phyloP scores from a whole-genome alignment of 495 filamentous ascomycete species.

The Penicillium fimorum region DNA sequence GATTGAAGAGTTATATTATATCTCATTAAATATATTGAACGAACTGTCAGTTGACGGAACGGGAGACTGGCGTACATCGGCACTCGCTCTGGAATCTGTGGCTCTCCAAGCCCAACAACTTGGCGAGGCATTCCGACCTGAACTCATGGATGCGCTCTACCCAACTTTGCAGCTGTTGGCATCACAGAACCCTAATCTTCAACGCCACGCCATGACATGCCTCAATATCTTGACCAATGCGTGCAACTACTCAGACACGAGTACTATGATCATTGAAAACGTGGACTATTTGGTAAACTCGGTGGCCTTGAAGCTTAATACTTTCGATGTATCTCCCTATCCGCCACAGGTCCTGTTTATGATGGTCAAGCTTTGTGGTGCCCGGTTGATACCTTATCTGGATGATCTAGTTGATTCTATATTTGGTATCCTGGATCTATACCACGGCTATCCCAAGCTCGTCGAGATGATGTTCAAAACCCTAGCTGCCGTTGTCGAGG shows the following conservation, averaged over 20 bases:
- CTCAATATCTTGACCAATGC: conserved; percentile 73
- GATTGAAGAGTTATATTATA: conserved; percentile 77
- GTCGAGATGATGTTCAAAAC: conserved; percentile 85
- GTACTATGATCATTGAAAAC: conserved; percentile 83
- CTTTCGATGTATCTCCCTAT: conserved; percentile 85
- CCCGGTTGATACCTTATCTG: conserved; percentile 77
- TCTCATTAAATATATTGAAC: conserved; percentile 64
- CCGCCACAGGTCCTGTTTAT: conserved; percentile 88
- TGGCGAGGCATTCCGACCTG: conserved; percentile 68
- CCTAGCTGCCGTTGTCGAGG: conserved; percentile 75
- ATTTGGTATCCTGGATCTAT: conserved; percentile 86
- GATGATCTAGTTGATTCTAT: conserved; percentile 89
- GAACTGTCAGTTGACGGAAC: conserved; percentile 47
- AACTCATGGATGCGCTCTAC: conserved; percentile 90
- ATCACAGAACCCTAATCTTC: conserved; percentile 63
- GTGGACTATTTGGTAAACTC: conserved; percentile 97
- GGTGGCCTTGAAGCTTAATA: conserved; percentile 83
- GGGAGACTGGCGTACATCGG: conserved; percentile 67
- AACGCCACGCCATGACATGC: conserved; percentile 78
- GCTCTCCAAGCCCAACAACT: conserved; percentile 69
- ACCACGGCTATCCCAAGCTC: conserved; percentile 86
- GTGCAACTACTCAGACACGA: conserved; percentile 73
- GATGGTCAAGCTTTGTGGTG: conserved; percentile 88
- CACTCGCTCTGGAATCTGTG: conserved; percentile 71
- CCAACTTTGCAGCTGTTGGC: conserved; percentile 85